phyloP scores from a whole-genome alignment of 345 rosid species.

The Rhodamnia argentea region DNA sequence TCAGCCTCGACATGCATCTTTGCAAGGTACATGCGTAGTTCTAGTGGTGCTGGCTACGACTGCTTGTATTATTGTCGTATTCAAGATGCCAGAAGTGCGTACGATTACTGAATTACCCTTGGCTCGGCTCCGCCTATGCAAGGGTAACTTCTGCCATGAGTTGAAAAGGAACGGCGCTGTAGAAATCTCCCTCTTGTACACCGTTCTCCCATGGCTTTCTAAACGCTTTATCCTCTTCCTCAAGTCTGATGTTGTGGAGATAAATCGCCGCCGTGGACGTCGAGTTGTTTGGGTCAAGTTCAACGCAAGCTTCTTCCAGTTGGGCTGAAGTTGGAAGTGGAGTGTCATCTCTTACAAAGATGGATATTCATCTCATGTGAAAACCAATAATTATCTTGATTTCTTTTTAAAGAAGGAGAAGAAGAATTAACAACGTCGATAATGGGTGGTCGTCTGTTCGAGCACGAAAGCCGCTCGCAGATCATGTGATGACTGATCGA shows the following conservation, averaged over 20 bases:
- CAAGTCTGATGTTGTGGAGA: background rate
- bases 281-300: background rate
- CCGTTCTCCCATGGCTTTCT: background rate
- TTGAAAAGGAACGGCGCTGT: background rate
- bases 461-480: background rate
- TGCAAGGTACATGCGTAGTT: background rate
- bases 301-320: background rate
- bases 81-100: background rate
- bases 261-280: background rate
- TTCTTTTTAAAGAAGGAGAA: background rate
- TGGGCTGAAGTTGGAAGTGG: background rate
- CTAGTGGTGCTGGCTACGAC: background rate
- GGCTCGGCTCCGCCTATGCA: background rate
- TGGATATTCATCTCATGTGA: background rate
- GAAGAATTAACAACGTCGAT: background rate
- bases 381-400: background rate
- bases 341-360: background rate
- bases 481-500: background rate
- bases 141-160: background rate
- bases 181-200: background rate
- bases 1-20: background rate
- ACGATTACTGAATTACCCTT: no score
- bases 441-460: background rate
- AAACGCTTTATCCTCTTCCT: background rate
- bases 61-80: background rate